Evolutionary conservation across 352 stramenopile genomes (phyloP).

Genomic region (Globisporangium recalcitrans): DNA sequence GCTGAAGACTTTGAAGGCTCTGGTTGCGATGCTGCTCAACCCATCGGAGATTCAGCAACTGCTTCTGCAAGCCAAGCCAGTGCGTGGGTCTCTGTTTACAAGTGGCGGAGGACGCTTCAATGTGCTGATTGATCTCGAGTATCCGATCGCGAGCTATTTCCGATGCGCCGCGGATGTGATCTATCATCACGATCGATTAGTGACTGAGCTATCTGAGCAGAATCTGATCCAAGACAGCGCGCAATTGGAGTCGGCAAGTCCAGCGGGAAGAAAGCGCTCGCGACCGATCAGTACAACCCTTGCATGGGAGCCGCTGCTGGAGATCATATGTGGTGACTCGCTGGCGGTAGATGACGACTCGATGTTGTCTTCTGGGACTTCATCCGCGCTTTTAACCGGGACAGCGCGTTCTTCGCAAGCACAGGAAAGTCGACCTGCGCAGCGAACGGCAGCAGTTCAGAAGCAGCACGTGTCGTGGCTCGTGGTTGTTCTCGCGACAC

Average conservation of each 20-base stretch:
- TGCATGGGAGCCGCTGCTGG: constrained; percentile 42
- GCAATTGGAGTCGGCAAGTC: not conserved
- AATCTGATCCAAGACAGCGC: not conserved
- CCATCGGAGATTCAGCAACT: constrained; percentile 45
- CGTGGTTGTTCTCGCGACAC: constrained; percentile 37
- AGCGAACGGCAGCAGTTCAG: constrained; percentile 21
- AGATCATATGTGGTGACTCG: constrained; percentile 30
- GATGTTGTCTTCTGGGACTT: constrained; percentile 20
- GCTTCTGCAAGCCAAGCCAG: constrained; percentile 29
- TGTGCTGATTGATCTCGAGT: constrained; percentile 31
- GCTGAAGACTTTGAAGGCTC: constrained; percentile 34
- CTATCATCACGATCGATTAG: constrained; percentile 50
- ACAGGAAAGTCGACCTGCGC: constrained; percentile 15
- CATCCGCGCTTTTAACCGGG: not conserved
- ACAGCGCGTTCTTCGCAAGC: constrained; percentile 16
- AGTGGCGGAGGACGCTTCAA: not conserved
- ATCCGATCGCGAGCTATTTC: constrained; percentile 38
- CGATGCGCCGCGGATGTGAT: constrained; percentile 49
- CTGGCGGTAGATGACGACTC: constrained; percentile 19
- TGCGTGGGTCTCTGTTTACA: constrained; percentile 5
- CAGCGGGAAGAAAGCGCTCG: constrained; percentile 8
- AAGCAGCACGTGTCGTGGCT: constrained; percentile 41
- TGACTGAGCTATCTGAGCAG: too few relatives aligned
- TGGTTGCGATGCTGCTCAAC: constrained; percentile 34
- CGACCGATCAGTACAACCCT: constrained; percentile 23